Evolutionary conservation across 106 monocot species (phyloP).

Genomic region (Acanthochlamys bracteata): DNA sequence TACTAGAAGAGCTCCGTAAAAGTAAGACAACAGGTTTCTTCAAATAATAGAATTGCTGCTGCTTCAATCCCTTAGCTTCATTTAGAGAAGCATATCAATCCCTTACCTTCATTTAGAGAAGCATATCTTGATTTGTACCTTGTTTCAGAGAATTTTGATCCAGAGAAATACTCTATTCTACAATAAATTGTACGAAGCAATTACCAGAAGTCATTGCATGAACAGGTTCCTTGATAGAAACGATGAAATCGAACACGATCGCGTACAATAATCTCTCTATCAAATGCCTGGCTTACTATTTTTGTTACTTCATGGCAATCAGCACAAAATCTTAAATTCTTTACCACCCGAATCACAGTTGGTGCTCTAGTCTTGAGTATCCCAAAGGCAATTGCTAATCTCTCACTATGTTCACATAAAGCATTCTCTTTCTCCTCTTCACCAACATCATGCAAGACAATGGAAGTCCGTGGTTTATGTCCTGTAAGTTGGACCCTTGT

Average conservation of each 20-base stretch:
- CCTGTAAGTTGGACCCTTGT: conserved; percentile 42
- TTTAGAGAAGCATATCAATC: too few species aligned
- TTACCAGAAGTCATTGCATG: conserved; percentile 92
- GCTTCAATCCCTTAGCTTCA: too few species aligned
- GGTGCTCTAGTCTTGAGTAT: conserved; percentile 60
- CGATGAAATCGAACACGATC: conserved; percentile 79
- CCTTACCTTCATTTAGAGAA: too few species aligned
- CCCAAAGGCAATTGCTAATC: conserved; percentile 85
- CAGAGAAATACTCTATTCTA: too few species aligned
- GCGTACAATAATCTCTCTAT: conserved; percentile 74
- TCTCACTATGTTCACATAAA: conserved; percentile 90
- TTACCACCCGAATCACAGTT: conserved; percentile 56
- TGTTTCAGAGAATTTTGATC: too few species aligned
- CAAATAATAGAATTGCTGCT: too few species aligned
- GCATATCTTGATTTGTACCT: too few species aligned
- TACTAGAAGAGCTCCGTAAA: too few species aligned
- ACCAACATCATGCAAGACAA: conserved; percentile 72
- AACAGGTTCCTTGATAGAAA: conserved; percentile 56
- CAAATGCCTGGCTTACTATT: conserved; percentile 61
- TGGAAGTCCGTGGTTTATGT: conserved; percentile 54
- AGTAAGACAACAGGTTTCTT: too few species aligned
- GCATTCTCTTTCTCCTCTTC: conserved; percentile 87
- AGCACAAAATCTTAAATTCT: conserved; percentile 71
- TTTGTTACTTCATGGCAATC: conserved; percentile 91
- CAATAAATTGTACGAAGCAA: neutral